phyloP scores from a whole-genome alignment of 2,329 filamentous ascomycete genomes.

The Sporothrix euskadiensis region DNA sequence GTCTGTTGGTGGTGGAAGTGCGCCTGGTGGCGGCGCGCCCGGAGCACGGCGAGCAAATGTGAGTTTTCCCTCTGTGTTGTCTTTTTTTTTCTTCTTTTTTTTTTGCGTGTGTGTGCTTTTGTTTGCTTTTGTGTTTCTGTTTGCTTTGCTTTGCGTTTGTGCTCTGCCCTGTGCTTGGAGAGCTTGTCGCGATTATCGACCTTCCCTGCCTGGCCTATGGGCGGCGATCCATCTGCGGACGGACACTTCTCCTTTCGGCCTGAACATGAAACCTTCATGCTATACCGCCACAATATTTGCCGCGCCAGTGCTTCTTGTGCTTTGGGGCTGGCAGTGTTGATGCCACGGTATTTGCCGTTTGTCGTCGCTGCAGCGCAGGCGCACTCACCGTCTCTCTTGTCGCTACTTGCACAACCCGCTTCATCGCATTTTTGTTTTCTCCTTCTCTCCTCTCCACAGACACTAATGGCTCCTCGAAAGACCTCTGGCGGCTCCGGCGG shows the following conservation, averaged over 20 bases:
- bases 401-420: neutral
- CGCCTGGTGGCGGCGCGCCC: conserved; percentile 38
- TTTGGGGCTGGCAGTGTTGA: neutral
- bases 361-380: neutral
- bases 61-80: conserved; percentile 42
- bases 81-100: neutral
- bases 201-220: neutral
- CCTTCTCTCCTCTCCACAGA: neutral
- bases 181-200: neutral
- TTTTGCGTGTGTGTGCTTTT: neutral
- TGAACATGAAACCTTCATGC: conserved; percentile 32
- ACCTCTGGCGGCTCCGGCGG: conserved; percentile 55
- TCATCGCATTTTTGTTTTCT: neutral
- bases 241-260: conserved; percentile 19
- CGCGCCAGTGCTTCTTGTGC: conserved; percentile 1
- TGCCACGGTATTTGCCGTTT: conserved; percentile 22
- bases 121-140: neutral
- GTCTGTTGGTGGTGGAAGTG: conserved; percentile 43
- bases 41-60: conserved; percentile 59
- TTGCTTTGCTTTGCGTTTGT: neutral
- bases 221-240: conserved; percentile 17
- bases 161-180: neutral
- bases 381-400: neutral
- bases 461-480: conserved; percentile 30
- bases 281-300: conserved; percentile 21